Evolutionary conservation across 2,329 filamentous ascomycete species (phyloP).

Genomic region (Diaporthe sp.): DNA sequence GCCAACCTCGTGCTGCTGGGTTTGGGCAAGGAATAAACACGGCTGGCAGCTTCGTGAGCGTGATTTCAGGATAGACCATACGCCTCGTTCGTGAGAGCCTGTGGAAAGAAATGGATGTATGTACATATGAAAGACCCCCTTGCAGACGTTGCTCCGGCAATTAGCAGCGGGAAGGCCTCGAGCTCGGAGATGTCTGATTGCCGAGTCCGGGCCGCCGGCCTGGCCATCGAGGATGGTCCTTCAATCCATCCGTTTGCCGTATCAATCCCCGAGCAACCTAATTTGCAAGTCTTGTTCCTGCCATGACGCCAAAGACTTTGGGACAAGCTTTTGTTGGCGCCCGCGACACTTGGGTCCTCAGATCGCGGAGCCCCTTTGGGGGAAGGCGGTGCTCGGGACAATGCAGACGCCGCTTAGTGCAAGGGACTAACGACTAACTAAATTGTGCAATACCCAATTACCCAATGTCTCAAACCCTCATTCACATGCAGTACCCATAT

Average conservation of each 20-base stretch:
- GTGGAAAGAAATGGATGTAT: neutral
- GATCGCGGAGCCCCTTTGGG: slow-evolving; percentile 1
- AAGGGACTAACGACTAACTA: neutral
- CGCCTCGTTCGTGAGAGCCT: too few relatives aligned
- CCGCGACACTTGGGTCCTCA: neutral
- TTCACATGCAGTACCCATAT: neutral
- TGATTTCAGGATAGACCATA: neutral
- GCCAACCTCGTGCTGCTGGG: slow-evolving; percentile 74
- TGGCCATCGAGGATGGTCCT: neutral
- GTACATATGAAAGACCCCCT: neutral
- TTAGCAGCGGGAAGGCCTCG: neutral
- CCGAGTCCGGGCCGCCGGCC: slow-evolving; percentile 9
- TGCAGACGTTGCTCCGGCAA: neutral
- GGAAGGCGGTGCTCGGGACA: slow-evolving; percentile 15
- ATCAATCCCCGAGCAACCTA: slow-evolving; percentile 1
- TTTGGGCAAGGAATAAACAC: slow-evolving; percentile 28
- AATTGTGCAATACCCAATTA: neutral
- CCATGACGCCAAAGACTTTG: slow-evolving; percentile 4
- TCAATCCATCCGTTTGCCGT: neutral
- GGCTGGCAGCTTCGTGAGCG: neutral
- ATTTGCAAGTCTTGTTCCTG: neutral
- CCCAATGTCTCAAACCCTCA: neutral
- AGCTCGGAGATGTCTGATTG: slow-evolving; percentile 20
- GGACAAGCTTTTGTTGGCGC: slow-evolving; percentile 15
- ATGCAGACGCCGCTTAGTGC: slow-evolving; percentile 1